Evolutionary conservation across 2,329 filamentous ascomycete genomes (phyloP).

Genomic region (Fonsecaea pugnacius): DNA sequence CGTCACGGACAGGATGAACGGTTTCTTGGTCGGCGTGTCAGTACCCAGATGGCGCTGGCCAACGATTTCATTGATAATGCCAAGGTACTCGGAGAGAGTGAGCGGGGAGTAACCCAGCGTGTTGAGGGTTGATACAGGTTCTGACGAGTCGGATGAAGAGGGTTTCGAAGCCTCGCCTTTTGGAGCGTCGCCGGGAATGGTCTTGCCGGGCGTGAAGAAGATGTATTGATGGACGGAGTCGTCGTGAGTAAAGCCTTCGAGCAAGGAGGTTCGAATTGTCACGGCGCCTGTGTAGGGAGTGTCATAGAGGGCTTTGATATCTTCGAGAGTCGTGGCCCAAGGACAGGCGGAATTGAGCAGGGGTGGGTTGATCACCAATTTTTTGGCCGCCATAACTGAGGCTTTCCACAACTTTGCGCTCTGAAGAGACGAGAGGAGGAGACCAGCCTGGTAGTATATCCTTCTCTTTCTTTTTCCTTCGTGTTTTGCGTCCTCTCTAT

Average conservation of each 20-base stretch:
- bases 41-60: conserved; percentile 38
- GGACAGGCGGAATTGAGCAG: conserved; percentile 76
- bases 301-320: conserved; percentile 65
- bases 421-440: neutral
- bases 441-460: neutral
- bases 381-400: conserved; percentile 19
- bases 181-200: conserved; percentile 21
- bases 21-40: conserved; percentile 50
- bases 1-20: conserved; percentile 69
- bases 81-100: conserved; percentile 63
- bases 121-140: conserved; percentile 56
- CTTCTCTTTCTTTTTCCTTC: neutral
- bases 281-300: conserved; percentile 71
- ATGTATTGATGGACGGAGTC: conserved; percentile 59
- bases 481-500: neutral
- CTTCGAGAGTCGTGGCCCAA: conserved; percentile 70
- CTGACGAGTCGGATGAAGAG: conserved; percentile 23
- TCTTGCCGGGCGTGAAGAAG: conserved; percentile 36
- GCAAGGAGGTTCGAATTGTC: conserved; percentile 72
- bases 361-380: conserved; percentile 60
- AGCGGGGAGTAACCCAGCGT: conserved; percentile 75
- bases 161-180: conserved; percentile 29
- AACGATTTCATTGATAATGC: conserved; percentile 57
- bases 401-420: neutral
- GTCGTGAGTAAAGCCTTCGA: conserved; percentile 67